Evolutionary conservation across 2,329 filamentous ascomycete genomes (phyloP).

Genomic region (Aureobasidium sp.): DNA sequence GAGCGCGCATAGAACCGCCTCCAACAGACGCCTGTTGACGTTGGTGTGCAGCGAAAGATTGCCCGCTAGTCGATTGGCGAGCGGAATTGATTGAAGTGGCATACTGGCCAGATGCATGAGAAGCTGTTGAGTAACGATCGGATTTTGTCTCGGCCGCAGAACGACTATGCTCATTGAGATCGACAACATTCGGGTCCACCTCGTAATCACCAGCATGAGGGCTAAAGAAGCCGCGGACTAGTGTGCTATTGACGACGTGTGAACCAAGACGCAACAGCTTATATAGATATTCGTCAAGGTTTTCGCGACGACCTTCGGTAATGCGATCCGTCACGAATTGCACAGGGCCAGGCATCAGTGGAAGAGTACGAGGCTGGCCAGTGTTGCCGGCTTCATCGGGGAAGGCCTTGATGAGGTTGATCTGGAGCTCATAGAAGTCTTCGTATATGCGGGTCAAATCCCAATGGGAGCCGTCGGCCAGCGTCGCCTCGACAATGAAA

Average conservation of each 20-base stretch:
- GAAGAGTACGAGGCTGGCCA: conserved; percentile 66
- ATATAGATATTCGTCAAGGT: conserved; percentile 92
- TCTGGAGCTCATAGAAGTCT: conserved; percentile 98
- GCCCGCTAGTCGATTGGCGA: conserved; percentile 21
- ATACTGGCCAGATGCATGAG: conserved; percentile 14
- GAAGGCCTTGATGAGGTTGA: conserved; percentile 84
- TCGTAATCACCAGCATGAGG: conserved; percentile 90
- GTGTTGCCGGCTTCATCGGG: conserved; percentile 88
- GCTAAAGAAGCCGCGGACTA: conserved; percentile 86
- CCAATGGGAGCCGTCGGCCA: conserved; percentile 89
- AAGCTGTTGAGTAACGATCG: conserved; percentile 33
- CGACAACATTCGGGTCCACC: conserved; percentile 62
- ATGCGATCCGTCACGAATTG: conserved; percentile 98
- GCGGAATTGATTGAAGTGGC: not conserved
- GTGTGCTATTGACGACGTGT: conserved; percentile 74
- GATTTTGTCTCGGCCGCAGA: conserved; percentile 48
- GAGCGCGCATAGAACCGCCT: conserved; percentile 15
- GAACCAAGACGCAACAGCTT: conserved; percentile 75
- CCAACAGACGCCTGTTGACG: conserved; percentile 19
- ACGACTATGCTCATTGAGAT: conserved; percentile 59
- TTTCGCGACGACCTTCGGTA: conserved; percentile 84
- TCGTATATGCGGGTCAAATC: conserved; percentile 93
- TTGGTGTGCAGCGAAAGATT: conserved; percentile 21
- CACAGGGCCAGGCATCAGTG: conserved; percentile 97
- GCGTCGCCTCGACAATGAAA: conserved; percentile 88